Base-by-base conservation (phyloP, 2,329 filamentous ascomycete genomes). In the Setomelanomma holmii region DNA sequence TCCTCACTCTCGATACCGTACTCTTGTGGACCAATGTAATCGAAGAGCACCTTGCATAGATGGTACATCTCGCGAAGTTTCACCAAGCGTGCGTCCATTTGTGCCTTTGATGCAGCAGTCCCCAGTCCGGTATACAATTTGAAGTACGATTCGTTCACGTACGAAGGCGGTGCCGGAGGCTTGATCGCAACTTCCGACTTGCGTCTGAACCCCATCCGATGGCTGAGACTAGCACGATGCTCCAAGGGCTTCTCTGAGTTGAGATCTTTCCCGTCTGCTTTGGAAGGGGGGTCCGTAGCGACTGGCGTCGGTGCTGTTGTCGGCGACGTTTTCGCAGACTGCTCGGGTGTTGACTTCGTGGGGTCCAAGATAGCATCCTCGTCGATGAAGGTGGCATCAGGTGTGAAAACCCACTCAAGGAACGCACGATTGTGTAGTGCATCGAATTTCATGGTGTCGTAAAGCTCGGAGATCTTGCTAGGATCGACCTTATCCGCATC, bases 401-500 rank as follows among this genome's bases (percentile, higher is more conserved):
- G 95, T 14, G 92, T 96, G 65, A 99, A 99, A 0, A 97, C 89
- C 91, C 95, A 98, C 74, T 99, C 95, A 4, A 99, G 80, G 68
- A 99, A 99, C 57, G 92, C 91, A 2, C 95, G 87, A 71, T 99
- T 99, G 76, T 99, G 96, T 12, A 99, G 82, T 1, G 95, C 95
- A 73, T 99, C 95, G 60, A 98, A 99, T 75, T 99, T 99, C 95
- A 99, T 98, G 17, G 93, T 98, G 74, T 99, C 95, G 74, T 99
- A 99, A 2, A 99, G 84, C 78, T 99, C 95, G 4, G 92, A 97
- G 56, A 99, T 93, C 79, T 99, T 99, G 81, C 93, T 96, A 16
- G 96, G 96, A 74, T 99, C 95, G 16, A 98, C 92, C 79, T 99
- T 99, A 68, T 99, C 95, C 1, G 90, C 89, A 73, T 99, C 96